Evolutionary conservation across 1,284 basidiomycete species (phyloP).

Genomic region (Sparassis latifolia): DNA sequence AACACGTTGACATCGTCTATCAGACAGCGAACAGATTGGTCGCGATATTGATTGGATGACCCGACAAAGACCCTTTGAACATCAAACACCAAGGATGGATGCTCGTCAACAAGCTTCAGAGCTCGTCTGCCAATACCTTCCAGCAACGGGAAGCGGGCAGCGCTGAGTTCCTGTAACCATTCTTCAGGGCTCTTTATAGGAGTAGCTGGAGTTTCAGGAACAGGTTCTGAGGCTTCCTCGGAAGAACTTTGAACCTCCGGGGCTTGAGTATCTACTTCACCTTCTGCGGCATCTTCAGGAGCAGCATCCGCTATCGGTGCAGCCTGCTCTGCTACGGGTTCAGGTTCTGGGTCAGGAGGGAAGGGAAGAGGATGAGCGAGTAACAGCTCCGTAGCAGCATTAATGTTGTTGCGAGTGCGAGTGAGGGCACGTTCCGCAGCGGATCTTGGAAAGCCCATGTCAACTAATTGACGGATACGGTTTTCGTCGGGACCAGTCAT

Average conservation of each 20-base stretch:
- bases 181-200: slow-evolving; percentile 49
- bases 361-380: slow-evolving; percentile 80
- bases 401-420: slow-evolving; percentile 86
- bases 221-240: slow-evolving; percentile 6
- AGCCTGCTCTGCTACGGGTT: slow-evolving; percentile 6
- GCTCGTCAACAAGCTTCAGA: slow-evolving; percentile 79
- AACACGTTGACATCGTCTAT: slow-evolving; percentile 70
- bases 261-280: slow-evolving; percentile 18
- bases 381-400: slow-evolving; percentile 84
- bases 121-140: slow-evolving; percentile 62
- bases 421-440: slow-evolving; percentile 81
- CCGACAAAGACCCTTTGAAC: slow-evolving; percentile 77
- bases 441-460: slow-evolving; percentile 94
- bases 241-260: slow-evolving; percentile 13
- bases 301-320: slow-evolving; percentile 20
- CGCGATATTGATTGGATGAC: slow-evolving; percentile 50
- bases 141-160: slow-evolving; percentile 61
- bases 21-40: slow-evolving; percentile 56
- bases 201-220: slow-evolving; percentile 1
- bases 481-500: slow-evolving; percentile 64
- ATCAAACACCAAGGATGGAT: slow-evolving; percentile 86
- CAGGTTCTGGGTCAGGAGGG: slow-evolving; percentile 48
- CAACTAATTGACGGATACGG: slow-evolving; percentile 77
- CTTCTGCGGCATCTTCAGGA: slow-evolving; percentile 7
- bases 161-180: slow-evolving; percentile 60